A percentile compares a stretch with the other conserved stretches of the same genome.
phyloP scores from a whole-genome alignment of 1,139 yeast species.

The Hemisphaericaspora xylanilytica region DNA sequence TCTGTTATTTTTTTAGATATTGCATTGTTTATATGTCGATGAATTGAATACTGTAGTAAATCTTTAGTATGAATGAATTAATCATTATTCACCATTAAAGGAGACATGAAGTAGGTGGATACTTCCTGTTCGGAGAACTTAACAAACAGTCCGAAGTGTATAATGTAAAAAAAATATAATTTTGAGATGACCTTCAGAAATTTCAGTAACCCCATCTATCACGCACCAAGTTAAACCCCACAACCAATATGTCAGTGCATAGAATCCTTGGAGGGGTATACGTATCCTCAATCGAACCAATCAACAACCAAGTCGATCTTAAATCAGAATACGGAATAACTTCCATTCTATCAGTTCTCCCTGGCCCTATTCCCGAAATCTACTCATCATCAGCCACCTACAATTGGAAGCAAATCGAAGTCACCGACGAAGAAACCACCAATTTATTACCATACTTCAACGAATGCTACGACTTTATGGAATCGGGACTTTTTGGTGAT shows the following conservation, averaged over 20 bases:
- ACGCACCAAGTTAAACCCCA: background rate
- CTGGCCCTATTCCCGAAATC: constrained; percentile 57
- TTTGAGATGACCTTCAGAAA: background rate
- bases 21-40: no score
- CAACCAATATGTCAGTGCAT: constrained; percentile 19
- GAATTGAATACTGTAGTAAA: no score
- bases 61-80: no score
- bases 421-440: constrained; percentile 65
- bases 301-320: constrained; percentile 43
- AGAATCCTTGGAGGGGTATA: constrained; percentile 67
- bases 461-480: constrained; percentile 64
- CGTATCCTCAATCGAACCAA: constrained; percentile 58
- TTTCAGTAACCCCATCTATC: no score
- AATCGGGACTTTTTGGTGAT: constrained; percentile 51
- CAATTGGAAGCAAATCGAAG: constrained; percentile 58
- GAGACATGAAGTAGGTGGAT: no score
- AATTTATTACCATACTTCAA: constrained; percentile 64
- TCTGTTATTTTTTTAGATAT: no score
- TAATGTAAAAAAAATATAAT: background rate
- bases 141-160: background rate
- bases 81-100: no score
- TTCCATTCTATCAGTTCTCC: constrained; percentile 66
- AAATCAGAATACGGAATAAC: constrained; percentile 50
- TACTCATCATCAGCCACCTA: constrained; percentile 45
- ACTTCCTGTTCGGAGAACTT: background rate